Evolutionary conservation across 371 early-diverging fungal genomes (phyloP).

Genomic region (Massospora cicadina): DNA sequence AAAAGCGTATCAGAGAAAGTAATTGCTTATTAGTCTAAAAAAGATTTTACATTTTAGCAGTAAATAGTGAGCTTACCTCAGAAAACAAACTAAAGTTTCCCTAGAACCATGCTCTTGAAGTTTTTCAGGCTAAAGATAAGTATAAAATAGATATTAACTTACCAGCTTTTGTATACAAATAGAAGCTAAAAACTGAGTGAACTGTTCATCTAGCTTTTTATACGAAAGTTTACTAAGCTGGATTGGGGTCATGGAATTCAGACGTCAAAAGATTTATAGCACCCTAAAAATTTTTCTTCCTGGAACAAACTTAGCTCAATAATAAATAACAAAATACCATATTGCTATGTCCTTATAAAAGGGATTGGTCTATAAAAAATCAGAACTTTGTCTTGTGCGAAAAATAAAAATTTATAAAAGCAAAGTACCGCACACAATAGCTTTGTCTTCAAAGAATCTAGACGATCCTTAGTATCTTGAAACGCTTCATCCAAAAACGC

Average conservation of each 20-base stretch:
- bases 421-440: not conserved
- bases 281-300: conserved; percentile 7
- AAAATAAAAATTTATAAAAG: not conserved
- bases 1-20: conserved; percentile 45
- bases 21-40: conserved; percentile 44
- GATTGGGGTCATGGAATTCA: not conserved
- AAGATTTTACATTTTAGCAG: not conserved
- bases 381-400: not conserved
- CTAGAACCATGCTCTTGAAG: not conserved
- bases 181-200: not conserved
- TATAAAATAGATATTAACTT: not conserved
- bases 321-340: conserved; percentile 1
- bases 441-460: not conserved
- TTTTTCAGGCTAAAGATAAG: conserved; percentile 5
- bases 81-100: conserved; percentile 9
- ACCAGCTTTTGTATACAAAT: not conserved
- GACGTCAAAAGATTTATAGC: not conserved
- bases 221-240: not conserved
- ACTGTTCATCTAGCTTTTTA: not conserved
- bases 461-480: conserved; percentile 3
- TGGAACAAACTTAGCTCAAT: not conserved
- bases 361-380: conserved; percentile 10
- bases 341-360: conserved; percentile 7
- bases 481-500: conserved; percentile 7
- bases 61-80: conserved; percentile 3